phyloP scores from a whole-genome alignment of 352 stramenopile genomes.

The Achlya hypogyna region DNA sequence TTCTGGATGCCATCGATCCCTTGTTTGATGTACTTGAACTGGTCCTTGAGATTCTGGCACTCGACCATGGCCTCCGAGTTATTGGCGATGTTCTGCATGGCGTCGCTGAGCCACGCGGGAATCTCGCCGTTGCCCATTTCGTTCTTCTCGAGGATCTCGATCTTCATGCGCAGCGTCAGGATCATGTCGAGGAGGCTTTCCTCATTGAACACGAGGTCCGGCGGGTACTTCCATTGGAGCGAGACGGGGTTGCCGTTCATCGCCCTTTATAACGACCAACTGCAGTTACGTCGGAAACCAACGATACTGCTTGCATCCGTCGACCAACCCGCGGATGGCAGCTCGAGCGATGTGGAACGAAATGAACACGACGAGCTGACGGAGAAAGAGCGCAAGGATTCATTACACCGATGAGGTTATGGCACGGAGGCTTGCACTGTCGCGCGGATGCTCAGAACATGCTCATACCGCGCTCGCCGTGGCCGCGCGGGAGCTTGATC shows the following conservation, averaged over 20 bases:
- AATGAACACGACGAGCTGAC: no score
- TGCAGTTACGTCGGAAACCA: no score
- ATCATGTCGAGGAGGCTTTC: conserved; percentile 73
- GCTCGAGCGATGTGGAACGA: no score
- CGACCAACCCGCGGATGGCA: no score
- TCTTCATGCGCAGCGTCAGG: conserved; percentile 47
- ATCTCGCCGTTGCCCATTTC: conserved; percentile 63
- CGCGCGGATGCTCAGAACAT: conserved; percentile 36
- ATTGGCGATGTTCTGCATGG: conserved; percentile 64
- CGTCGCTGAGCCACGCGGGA: conserved; percentile 59
- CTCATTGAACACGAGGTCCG: conserved; percentile 70
- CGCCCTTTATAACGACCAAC: no score
- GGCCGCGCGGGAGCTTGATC: conserved; percentile 59
- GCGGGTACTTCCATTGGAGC: conserved; percentile 49
- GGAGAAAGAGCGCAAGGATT: no score
- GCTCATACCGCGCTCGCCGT: conserved; percentile 57
- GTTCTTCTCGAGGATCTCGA: conserved; percentile 64
- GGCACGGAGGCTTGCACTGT: no score
- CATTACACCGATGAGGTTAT: no score
- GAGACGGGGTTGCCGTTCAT: conserved; percentile 12
- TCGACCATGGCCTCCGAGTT: conserved; percentile 74
- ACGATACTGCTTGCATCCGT: no score
- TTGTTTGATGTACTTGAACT: conserved; percentile 39
- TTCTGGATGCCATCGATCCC: conserved; percentile 42
- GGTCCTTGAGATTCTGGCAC: conserved; percentile 62